Evolutionary conservation across 1,139 yeast genomes (phyloP), one percentile per base, ranked within the genome.

Genomic region (Wickerhamiella pararugosa): DNA sequence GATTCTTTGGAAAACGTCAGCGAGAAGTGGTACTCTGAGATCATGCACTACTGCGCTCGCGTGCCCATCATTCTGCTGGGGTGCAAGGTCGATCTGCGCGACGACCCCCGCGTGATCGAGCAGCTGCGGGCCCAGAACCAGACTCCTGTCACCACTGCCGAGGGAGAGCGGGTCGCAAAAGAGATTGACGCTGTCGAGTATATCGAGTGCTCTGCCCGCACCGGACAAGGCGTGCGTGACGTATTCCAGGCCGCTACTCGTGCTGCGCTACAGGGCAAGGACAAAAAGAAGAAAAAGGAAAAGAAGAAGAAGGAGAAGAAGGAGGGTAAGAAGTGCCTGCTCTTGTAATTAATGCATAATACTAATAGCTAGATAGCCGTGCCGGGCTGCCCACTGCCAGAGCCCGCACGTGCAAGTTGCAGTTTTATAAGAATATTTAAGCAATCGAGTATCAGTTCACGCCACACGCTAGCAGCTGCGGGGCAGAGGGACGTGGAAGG

Each of bases 21-120:
- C 67, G 94, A 82, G 65, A 83, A 84, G 54, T 86, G 96, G 96
- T 81, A 83, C 55, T 78, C 92, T 45, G 96, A 86, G 67, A 94
- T 86, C 44, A 69, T 82, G 61, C 94, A 83, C 64, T 84, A 83
- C 73, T 86, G 95, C 66, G 94, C 81, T 60, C 94, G 93, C 59
- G 92, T 84, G 44, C 96, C 96, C 57, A 82, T 84, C 65, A 83
- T 86, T 55, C 69, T 79, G 49, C 86, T 79, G 51, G 95, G 94
- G 51, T 84, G 94, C 69, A 86, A 86, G 70, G 75, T 77, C 51
- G 96, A 86, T 66, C 73, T 86, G 63, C 80, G 96, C 69, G 38
- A 66, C 67, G 59, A 87, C 64, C 79, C 79, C 47, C 73, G 74
- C 61, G 81, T 93, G 46, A 77, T 81, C 57, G 90, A 82, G 63